These are phyloP conservation scores for Euphorbia lathyris DNA, from an alignment of 345 rosid genomes.

Conservation along the genomic window DNA sequence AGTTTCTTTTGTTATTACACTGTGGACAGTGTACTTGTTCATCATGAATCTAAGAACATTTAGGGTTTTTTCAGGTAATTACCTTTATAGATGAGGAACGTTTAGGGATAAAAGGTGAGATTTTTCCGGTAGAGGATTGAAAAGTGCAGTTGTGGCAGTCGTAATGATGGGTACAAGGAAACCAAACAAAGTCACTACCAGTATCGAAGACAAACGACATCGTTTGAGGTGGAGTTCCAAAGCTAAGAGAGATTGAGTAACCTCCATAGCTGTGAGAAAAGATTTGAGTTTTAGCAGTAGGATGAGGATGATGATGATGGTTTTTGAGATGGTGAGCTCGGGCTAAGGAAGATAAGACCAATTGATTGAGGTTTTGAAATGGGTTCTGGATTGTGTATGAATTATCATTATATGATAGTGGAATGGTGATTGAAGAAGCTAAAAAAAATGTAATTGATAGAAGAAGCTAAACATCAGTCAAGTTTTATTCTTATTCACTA, in stretches of 20 bases:
- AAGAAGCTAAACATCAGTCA: too few relatives aligned
- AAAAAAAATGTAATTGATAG: too few relatives aligned
- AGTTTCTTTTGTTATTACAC: constrained; percentile 13
- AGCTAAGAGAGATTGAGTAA: constrained; percentile 29
- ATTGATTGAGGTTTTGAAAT: constrained; percentile 20
- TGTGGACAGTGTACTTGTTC: constrained; percentile 7
- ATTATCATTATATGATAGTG: constrained; percentile 17
- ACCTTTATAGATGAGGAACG: constrained; percentile 32
- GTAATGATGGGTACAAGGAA: constrained; percentile 40
- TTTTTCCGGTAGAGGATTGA: constrained; percentile 7
- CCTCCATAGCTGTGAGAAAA: constrained; percentile 28
- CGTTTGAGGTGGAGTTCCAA: constrained; percentile 33
- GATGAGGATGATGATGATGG: not conserved
- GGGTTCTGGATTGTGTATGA: constrained; percentile 7
- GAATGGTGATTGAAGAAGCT: constrained; percentile 17
- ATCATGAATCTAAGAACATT: constrained; percentile 43
- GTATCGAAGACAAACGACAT: constrained; percentile 31
- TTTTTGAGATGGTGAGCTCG: constrained; percentile 40
- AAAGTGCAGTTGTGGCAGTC: constrained; percentile 35
- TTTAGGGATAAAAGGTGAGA: constrained; percentile 32
- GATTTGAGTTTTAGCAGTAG: not conserved
- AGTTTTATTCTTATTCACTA: too few relatives aligned
- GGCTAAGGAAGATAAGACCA: constrained; percentile 32
- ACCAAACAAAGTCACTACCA: constrained; percentile 39
- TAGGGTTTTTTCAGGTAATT: constrained; percentile 39